phyloP scores from a whole-genome alignment of 106 monocot genomes.

The Dendrobium huoshanense region DNA sequence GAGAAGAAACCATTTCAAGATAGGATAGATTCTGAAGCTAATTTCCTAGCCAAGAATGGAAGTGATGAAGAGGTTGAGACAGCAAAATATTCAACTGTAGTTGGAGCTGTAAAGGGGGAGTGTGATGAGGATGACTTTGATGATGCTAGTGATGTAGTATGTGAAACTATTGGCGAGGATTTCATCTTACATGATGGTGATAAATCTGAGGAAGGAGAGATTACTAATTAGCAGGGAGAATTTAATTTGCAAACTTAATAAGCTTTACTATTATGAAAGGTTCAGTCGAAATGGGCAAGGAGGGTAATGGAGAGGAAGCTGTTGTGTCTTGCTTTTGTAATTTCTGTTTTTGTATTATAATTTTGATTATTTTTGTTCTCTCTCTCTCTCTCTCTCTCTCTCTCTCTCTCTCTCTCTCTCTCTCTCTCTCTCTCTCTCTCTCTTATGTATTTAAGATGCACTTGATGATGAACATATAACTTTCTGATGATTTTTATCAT shows the following conservation, averaged over 20 bases:
- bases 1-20: neutral
- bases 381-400: neutral
- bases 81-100: neutral
- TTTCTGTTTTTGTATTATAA: neutral
- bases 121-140: neutral
- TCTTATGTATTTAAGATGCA: no score
- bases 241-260: neutral
- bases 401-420: neutral
- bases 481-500: neutral
- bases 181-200: neutral
- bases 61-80: neutral
- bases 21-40: neutral
- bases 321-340: neutral
- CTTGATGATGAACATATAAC: neutral
- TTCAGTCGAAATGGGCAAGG: neutral
- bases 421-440: neutral
- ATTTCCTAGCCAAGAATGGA: neutral
- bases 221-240: constrained; percentile 8
- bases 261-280: neutral
- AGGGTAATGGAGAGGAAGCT: neutral
- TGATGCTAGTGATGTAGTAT: neutral
- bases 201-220: constrained; percentile 13
- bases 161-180: neutral
- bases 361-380: neutral
- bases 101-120: neutral